Base-by-base conservation (phyloP, 768 basidiomycete genomes). In the Russula sp. region DNA sequence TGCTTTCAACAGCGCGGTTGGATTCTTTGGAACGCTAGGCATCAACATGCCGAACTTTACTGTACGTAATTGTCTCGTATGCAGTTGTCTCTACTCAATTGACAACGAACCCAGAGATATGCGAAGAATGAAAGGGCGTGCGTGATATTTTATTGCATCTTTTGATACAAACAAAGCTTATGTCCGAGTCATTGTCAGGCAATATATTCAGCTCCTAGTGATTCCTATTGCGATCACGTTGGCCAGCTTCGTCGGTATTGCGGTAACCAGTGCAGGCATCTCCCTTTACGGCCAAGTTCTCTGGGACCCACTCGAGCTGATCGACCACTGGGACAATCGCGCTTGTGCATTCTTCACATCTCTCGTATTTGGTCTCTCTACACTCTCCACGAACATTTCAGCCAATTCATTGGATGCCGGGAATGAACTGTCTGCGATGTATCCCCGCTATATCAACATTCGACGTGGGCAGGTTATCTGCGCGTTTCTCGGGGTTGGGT, bases 41-140 rank as follows among this genome's bases (percentile, higher is more conserved):
- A 85, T 90, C 67, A 92, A 92, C 69, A 91, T 92, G 63, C 87
- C 92, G 1, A 92, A 95, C 75, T 92, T 95, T 71, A 92, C 92
- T 22, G 79, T 80, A 64, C 62, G 75, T 66, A 24, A 6, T 49
- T 6, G 22, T 46, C 18, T 42, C n/a, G 5, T 46, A 20, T 20
- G 10, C 5, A 26, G 3, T 26, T 11, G 10, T 44, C 8, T 30
- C 5, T 24, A 46, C 13, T 20, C 22, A 42, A 13, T 44, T 34
- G 56, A 40, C 56, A 20, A 53, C 7, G 26, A 48, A 55, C 2
- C 48, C 42, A 87, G 80, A 83, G 92, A 70, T 93, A 94, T 74
- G 88, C 91, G 0, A 87, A 82, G 69, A 81, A 79, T 64, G 83
- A 85, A 74, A 67, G 80, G 75, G 81, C 82, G 86, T 87, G 70